Conservation (phyloP, 139 green algal species). For the Chlamydomonas schloesseri region DNA sequence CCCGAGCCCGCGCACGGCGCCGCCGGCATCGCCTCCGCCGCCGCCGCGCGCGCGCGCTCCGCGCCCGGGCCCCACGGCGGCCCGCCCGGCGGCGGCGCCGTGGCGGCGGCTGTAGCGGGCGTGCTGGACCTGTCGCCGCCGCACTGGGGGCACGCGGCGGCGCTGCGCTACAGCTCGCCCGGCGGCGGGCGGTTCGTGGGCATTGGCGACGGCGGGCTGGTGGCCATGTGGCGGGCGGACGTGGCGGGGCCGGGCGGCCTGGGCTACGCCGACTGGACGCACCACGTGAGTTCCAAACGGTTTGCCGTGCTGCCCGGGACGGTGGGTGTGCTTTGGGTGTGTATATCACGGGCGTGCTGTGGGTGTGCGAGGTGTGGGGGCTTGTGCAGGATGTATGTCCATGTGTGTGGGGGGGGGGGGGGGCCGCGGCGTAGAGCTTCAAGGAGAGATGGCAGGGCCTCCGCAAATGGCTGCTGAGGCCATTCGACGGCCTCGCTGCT, state of each 20-base stretch:
- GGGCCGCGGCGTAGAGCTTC: background rate
- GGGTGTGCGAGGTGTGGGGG: background rate
- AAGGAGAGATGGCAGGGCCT: too few species aligned
- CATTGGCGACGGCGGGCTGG: conserved; percentile 80
- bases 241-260: conserved; percentile 61
- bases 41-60: background rate
- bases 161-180: conserved; percentile 72
- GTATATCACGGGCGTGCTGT: too few species aligned
- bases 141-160: conserved; percentile 44
- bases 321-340: too few species aligned
- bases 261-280: conserved; percentile 82
- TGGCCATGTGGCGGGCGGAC: conserved; percentile 83
- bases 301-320: too few species aligned
- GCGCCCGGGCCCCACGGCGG: background rate
- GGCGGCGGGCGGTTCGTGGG: conserved; percentile 78
- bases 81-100: background rate
- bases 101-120: background rate
- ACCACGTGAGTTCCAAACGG: conserved; percentile 73
- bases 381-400: background rate
- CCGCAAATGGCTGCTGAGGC: too few species aligned
- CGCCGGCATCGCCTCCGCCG: background rate
- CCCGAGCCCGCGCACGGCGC: conserved; percentile 14
- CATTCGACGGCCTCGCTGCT: too few species aligned
- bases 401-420: too few species aligned
- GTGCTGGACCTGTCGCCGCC: conserved; percentile 16